Conservation (phyloP, 1,139 yeast species). For the Candida sojae region DNA sequence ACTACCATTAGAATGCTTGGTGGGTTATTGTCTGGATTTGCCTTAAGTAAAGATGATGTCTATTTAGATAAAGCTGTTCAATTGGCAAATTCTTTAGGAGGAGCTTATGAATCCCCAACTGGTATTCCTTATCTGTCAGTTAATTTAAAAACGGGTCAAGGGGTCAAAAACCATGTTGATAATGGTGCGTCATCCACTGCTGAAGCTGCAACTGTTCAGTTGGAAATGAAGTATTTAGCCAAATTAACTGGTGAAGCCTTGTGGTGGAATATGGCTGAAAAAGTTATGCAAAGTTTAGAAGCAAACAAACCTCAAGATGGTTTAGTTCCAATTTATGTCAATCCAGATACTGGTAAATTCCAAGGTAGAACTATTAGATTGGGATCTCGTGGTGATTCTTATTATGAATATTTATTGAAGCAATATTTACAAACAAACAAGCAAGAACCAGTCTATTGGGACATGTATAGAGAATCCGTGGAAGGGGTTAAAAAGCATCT, state of each 20-base stretch:
- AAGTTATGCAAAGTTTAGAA: slow-evolving; percentile 68
- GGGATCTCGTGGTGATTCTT: slow-evolving; percentile 93
- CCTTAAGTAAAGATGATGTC: slow-evolving; percentile 66
- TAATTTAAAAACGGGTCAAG: slow-evolving; percentile 66
- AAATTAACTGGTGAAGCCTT: slow-evolving; percentile 74
- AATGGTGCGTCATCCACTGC: slow-evolving; percentile 77
- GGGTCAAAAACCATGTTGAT: slow-evolving; percentile 63
- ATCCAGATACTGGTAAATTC: slow-evolving; percentile 73
- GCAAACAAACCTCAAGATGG: slow-evolving; percentile 63
- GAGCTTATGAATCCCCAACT: slow-evolving; percentile 63
- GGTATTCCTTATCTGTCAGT: slow-evolving; percentile 82
- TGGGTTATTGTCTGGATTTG: slow-evolving; percentile 81
- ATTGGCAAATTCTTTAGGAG: slow-evolving; percentile 63
- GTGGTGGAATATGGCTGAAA: slow-evolving; percentile 80
- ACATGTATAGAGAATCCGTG: slow-evolving; percentile 77
- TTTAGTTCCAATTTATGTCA: slow-evolving; percentile 77
- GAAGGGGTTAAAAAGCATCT: slow-evolving; percentile 69
- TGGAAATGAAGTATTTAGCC: slow-evolving; percentile 85
- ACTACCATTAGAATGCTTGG: slow-evolving; percentile 95
- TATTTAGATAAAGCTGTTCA: slow-evolving; percentile 80
- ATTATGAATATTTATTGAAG: slow-evolving; percentile 85
- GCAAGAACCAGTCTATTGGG: slow-evolving; percentile 60
- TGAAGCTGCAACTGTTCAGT: slow-evolving; percentile 84
- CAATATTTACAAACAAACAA: slow-evolving; percentile 80
- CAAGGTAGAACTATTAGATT: slow-evolving; percentile 67